These are phyloP conservation scores for Punctularia strigosozonata DNA, from an alignment of 768 basidiomycete genomes.

Conservation along the genomic window DNA sequence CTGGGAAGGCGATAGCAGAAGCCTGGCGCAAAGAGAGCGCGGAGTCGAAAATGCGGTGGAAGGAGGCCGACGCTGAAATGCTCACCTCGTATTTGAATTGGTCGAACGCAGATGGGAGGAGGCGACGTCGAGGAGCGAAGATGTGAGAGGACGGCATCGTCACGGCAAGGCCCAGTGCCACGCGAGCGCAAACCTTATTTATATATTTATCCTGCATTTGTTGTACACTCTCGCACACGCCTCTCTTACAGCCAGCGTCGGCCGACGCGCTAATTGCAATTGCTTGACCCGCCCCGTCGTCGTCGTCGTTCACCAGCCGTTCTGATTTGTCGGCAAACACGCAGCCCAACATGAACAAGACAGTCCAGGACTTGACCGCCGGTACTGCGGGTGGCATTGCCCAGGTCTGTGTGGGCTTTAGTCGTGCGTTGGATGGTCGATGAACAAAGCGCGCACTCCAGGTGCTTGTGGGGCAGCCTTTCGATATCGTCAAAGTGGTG, in stretches of 20 bases:
- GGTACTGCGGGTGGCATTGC: conserved; percentile 88
- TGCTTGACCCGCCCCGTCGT: too few species aligned
- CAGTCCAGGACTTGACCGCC: conserved; percentile 78
- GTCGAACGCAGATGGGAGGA: too few species aligned
- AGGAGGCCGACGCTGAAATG: conserved; percentile 36
- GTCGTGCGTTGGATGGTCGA: conserved; percentile 6
- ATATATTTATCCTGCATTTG: too few species aligned
- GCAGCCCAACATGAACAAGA: conserved; percentile 32
- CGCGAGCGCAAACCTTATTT: too few species aligned
- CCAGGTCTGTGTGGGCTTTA: conserved; percentile 37
- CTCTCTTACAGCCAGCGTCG: too few species aligned
- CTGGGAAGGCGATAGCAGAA: conserved; percentile 54
- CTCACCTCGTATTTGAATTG: too few species aligned
- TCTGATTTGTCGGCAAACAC: background rate
- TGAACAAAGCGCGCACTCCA: conserved; percentile 18
- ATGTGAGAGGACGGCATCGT: too few species aligned
- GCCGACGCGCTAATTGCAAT: too few species aligned
- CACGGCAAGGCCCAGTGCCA: too few species aligned
- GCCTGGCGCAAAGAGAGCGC: conserved; percentile 55
- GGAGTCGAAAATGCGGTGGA: conserved; percentile 51
- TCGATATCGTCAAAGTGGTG: conserved; percentile 96
- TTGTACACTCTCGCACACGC: too few species aligned
- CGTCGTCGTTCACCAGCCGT: too few species aligned
- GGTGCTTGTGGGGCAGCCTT: conserved; percentile 89
- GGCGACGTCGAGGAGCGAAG: too few species aligned